Evolutionary conservation across 805 yeast species (phyloP).

Genomic region (Cyberlindnera xishuangbannaensis): DNA sequence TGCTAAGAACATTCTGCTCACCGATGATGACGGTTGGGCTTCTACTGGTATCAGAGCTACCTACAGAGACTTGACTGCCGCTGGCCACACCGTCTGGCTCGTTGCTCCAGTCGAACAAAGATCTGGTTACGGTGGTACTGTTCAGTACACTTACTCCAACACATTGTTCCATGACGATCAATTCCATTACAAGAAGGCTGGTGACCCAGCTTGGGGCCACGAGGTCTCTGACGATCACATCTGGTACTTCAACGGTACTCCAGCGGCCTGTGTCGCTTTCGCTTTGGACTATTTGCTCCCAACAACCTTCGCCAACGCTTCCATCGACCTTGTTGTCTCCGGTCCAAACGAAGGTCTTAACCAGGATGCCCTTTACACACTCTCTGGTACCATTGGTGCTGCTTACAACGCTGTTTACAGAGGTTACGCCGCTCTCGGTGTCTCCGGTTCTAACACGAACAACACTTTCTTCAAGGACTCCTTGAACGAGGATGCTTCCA

Average conservation of each 20-base stretch:
- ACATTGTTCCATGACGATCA: slow-evolving; percentile 40
- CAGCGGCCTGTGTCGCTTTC: slow-evolving; percentile 46
- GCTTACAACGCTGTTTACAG: slow-evolving; percentile 42
- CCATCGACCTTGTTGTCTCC: slow-evolving; percentile 43
- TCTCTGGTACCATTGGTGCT: slow-evolving; percentile 50
- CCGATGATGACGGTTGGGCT: slow-evolving; percentile 56
- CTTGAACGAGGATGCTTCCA: slow-evolving; percentile 52
- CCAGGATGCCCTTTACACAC: slow-evolving; percentile 35
- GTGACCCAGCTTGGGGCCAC: slow-evolving; percentile 52
- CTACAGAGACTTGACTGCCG: slow-evolving; percentile 39
- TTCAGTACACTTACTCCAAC: slow-evolving; percentile 35
- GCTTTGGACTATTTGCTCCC: slow-evolving; percentile 45
- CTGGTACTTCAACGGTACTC: slow-evolving; percentile 55
- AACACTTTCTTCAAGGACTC: slow-evolving; percentile 77
- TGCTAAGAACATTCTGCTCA: slow-evolving; percentile 39
- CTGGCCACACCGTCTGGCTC: slow-evolving; percentile 44
- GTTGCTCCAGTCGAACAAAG: slow-evolving; percentile 49
- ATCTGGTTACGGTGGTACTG: slow-evolving; percentile 53
- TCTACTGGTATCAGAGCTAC: slow-evolving; percentile 52
- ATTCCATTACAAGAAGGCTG: slow-evolving; percentile 40
- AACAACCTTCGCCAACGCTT: slow-evolving; percentile 34
- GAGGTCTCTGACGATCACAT: slow-evolving; percentile 36
- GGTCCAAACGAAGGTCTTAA: slow-evolving; percentile 53
- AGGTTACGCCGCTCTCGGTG: slow-evolving; percentile 44
- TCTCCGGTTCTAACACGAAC: slow-evolving; percentile 46